Conservation (phyloP, 805 yeast species). For the Pichia phayaonensis region DNA sequence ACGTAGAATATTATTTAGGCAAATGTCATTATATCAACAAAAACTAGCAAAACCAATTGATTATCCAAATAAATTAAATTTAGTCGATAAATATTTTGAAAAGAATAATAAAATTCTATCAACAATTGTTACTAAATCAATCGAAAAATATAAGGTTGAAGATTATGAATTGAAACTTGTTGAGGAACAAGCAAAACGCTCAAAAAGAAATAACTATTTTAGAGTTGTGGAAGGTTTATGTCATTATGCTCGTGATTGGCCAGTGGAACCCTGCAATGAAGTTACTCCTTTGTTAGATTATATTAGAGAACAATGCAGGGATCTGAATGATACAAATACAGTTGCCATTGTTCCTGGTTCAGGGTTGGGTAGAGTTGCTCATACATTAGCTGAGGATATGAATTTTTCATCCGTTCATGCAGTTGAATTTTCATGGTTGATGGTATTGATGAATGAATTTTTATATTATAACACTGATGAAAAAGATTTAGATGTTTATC, state of each 20-base stretch:
- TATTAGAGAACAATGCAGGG: constrained; percentile 35
- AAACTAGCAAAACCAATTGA: constrained; percentile 43
- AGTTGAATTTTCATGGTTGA: constrained; percentile 66
- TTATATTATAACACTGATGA: constrained; percentile 29
- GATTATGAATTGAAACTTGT: constrained; percentile 37
- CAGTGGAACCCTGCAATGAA: constrained; percentile 38
- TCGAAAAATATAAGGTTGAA: constrained; percentile 30
- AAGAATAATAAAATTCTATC: constrained; percentile 42
- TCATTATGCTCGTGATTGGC: constrained; percentile 79
- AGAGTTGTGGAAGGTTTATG: constrained; percentile 63
- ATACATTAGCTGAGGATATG: constrained; percentile 38
- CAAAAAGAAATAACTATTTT: constrained; percentile 24
- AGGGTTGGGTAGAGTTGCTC: constrained; percentile 75
- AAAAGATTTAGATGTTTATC: constrained; percentile 28
- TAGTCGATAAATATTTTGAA: constrained; percentile 39
- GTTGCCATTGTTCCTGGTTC: constrained; percentile 77
- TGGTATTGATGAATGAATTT: constrained; percentile 64
- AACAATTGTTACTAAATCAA: constrained; percentile 35
- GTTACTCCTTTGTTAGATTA: constrained; percentile 47
- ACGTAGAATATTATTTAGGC: constrained; percentile 35
- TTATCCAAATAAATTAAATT: constrained; percentile 44
- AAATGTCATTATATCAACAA: constrained; percentile 52
- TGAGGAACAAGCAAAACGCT: constrained; percentile 12
- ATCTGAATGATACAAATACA: constrained; percentile 28
- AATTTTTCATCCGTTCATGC: constrained; percentile 48